Evolutionary conservation across 306 rosid species (phyloP).

Genomic region (Rosa lucieae): DNA sequence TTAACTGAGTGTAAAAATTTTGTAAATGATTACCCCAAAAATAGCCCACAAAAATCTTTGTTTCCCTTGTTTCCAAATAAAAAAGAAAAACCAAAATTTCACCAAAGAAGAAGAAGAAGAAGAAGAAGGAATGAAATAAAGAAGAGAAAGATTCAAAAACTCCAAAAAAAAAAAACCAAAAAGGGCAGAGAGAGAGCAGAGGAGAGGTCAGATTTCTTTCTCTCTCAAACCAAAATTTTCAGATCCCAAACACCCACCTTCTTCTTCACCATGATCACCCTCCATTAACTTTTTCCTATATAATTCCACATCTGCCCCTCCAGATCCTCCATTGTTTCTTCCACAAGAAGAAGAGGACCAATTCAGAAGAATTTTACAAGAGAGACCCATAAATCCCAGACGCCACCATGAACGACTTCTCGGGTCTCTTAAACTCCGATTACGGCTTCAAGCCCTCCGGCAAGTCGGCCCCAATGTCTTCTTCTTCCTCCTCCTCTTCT

Average conservation of each 20-base stretch:
- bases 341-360: neutral
- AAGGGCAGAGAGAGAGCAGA: neutral
- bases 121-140: neutral
- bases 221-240: conserved; percentile 7
- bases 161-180: conserved; percentile 1
- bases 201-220: conserved; percentile 16
- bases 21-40: neutral
- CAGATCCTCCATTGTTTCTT: conserved; percentile 11
- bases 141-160: conserved; percentile 13
- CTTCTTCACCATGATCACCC: conserved; percentile 4
- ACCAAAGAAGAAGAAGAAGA: neutral
- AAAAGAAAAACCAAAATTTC: neutral
- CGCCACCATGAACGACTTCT: conserved; percentile 86
- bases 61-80: neutral
- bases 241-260: conserved; percentile 19
- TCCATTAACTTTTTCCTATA: neutral
- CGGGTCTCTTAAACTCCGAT: conserved; percentile 74
- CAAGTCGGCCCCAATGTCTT: conserved; percentile 81
- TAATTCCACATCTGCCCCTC: neutral
- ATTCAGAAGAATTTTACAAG: neutral
- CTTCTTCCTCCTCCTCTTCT: conserved; percentile 38
- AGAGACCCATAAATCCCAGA: neutral
- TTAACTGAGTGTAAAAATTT: neutral
- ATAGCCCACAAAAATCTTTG: neutral
- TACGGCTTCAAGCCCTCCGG: conserved; percentile 79